Conservation (phyloP, 2,329 filamentous ascomycete genomes). For the Rhynchosporium graminicola region DNA sequence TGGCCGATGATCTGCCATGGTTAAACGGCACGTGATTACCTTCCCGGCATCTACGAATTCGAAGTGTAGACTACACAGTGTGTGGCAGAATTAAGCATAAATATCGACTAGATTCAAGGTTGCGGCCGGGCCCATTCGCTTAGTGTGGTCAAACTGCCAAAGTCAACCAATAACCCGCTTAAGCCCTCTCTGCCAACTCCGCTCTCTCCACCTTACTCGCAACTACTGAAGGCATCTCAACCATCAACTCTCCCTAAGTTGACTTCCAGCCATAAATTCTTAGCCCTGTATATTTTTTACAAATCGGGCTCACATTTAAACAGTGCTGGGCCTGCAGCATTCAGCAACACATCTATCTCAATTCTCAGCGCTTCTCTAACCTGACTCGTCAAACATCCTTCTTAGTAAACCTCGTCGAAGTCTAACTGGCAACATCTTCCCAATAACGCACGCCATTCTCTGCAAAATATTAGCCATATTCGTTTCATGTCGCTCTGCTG, state of each 20-base stretch:
- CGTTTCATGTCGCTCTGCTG: slow-evolving; percentile 51
- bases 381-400: slow-evolving; percentile 43
- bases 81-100: no score
- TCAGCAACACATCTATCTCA: not conserved
- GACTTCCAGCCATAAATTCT: slow-evolving; percentile 1
- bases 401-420: slow-evolving; percentile 56
- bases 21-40: no score
- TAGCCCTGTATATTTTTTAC: not conserved
- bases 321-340: not conserved
- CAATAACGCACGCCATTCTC: slow-evolving; percentile 61
- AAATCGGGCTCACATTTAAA: not conserved
- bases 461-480: slow-evolving; percentile 65
- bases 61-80: no score
- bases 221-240: not conserved
- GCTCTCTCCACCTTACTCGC: slow-evolving; percentile 6
- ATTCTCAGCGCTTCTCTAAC: not conserved
- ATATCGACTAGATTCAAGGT: no score
- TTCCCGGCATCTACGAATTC: no score
- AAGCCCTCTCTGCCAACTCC: not conserved
- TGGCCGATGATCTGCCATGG: no score
- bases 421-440: slow-evolving; percentile 57
- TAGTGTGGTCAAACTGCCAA: not conserved
- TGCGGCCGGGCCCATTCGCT: no score
- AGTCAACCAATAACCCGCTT: slow-evolving; percentile 3
- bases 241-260: not conserved